Base-by-base conservation (phyloP, 805 yeast genomes). In the Candida dendrica region DNA sequence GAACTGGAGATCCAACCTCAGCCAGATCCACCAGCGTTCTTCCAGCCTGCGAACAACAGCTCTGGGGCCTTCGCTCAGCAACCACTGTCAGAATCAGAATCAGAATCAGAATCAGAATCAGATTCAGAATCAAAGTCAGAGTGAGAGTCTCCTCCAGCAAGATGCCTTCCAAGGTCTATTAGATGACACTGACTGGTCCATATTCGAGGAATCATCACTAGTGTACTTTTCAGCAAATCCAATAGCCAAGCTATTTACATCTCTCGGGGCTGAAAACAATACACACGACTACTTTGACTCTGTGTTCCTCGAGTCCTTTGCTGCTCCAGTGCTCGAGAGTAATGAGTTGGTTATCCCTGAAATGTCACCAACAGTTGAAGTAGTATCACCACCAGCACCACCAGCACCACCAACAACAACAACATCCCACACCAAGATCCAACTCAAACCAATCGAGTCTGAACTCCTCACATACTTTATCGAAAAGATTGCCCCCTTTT, bases 401-500 rank as follows among this genome's bases (percentile, higher is more conserved):
- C n/a, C n/a, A n/a, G n/a, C n/a, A n/a, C n/a, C n/a, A n/a, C n/a
- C n/a, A 22, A 22, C 24, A 22, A 22, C 24, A 22, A 8, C 24
- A 22, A 22, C 24, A 6, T 22, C 24, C 6, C 6, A 22, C 8
- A 22, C 24, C 6, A 6, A 22, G 24, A 6, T 44, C 13, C 47
- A 48, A 33, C 26, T 52, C 33, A 44, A 34, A n/a, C 29, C 32
- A 17, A 17, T 42, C 3, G 56, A 52, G 44, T 42, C 42, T 24
- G 43, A 41, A 6, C 47, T 63, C n/a, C 45, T 64, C 32, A 47
- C 52, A 7, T 68, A 66, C 45, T 65, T 66, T 47, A 54, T 61
- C 20, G 55, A 58, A 6, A 38, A 48, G 6, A 66, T 68, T 6
- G 65, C 65, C 16, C 74, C 74, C 0, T 49, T 53, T 26, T 66